A percentile compares a stretch with the other conserved stretches of the same genome.
phyloP scores from a whole-genome alignment of 2,329 filamentous ascomycete species.

The Epichloe sylvatica region DNA sequence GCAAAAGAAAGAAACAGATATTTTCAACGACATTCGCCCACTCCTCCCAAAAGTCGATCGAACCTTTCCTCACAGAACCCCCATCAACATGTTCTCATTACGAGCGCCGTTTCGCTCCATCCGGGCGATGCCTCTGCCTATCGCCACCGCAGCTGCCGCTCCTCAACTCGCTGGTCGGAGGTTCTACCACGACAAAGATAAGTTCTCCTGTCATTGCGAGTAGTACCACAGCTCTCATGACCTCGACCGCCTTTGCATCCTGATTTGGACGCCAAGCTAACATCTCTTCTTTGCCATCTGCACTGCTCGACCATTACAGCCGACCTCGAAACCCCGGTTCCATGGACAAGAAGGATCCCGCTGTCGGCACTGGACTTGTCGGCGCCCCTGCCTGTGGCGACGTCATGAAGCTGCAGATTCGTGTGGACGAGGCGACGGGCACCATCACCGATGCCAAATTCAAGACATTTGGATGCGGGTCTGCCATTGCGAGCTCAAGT shows the following conservation, averaged over 20 bases:
- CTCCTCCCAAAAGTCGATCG: background rate
- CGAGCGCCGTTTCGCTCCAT: conserved; percentile 7
- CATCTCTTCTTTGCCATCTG: background rate
- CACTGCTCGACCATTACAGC: conserved; percentile 34
- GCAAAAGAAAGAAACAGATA: background rate
- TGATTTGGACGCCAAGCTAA: conserved; percentile 2
- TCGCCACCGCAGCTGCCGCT: conserved; percentile 5
- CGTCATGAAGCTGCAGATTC: conserved; percentile 71
- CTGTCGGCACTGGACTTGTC: conserved; percentile 85
- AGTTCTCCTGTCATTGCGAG: background rate
- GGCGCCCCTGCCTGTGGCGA: conserved; percentile 80
- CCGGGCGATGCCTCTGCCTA: conserved; percentile 7
- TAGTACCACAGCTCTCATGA: background rate
- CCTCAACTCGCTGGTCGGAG: conserved; percentile 24
- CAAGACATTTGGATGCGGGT: conserved; percentile 94
- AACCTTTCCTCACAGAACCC: background rate
- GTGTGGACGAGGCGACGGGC: conserved; percentile 75
- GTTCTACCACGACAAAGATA: conserved; percentile 35
- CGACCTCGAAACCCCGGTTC: conserved; percentile 42
- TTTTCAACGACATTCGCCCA: background rate
- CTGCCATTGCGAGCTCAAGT: conserved; percentile 74
- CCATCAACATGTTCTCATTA: conserved; percentile 8
- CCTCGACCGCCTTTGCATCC: background rate
- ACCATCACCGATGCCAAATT: conserved; percentile 92
- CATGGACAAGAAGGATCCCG: conserved; percentile 56